Base-by-base conservation (phyloP, 2,329 filamentous ascomycete genomes). In the Trichoderma brevicompactum region DNA sequence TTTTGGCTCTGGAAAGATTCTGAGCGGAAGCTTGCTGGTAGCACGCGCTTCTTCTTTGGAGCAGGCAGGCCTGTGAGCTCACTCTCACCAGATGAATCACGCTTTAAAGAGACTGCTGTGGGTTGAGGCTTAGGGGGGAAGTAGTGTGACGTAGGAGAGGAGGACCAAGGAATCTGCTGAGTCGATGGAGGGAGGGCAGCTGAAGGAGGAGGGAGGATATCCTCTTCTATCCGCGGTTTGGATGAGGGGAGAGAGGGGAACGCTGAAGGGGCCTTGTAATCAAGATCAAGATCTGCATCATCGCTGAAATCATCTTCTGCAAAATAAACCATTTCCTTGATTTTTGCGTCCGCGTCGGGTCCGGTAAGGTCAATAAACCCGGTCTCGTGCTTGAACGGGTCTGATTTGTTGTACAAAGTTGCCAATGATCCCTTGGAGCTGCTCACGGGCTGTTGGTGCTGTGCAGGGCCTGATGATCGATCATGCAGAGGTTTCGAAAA, bases 221-320 rank as follows among this genome's bases (percentile, higher is more conserved):
- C 68, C 44, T 67, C 70, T 54, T 74, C 70, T 23, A 72, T 71
- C 13, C 68, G 19, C n/a, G 66, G 63, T 70, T 69, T n/a, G 70
- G 56, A 65, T 66, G 70, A 63, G 68, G 71, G 75, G 6, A 71
- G 69, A 70, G 77, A 15, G 7, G 81, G 81, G 3, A 86, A 81
- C 2, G 84, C 80, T 1, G 80, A 76, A 0, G 88, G 87, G 66
- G 87, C 83, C 66, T 91, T 83, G 59, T 88, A 84, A 68, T 93
- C 85, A 19, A 91, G 77, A 67, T 92, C 91, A 28, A 96, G 81
- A 64, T 92, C 86, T 19, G 89, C 84, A 70, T 97, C 93, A 73
- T 94, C 91, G 71, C 92, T 92, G 70, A 96, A 95, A 73, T 97
- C 94, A 70, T 94, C 89, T 68, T 93, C 91, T 66, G 88, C 86